Evolutionary conservation across 345 rosid species (phyloP).

Genomic region (Melaleuca quinquenervia): DNA sequence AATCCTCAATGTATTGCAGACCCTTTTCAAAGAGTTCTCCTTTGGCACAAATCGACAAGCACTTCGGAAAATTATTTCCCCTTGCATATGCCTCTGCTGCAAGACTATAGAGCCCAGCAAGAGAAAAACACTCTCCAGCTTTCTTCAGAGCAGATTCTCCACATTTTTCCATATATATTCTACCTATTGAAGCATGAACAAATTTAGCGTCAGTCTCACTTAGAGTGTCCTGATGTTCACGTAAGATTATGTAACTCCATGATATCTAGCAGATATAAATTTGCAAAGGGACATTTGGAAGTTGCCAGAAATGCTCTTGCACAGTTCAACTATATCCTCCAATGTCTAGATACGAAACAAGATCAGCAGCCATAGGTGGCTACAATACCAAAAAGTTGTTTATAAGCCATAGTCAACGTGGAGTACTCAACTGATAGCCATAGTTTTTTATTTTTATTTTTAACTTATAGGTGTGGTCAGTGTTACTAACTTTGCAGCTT

Average conservation of each 20-base stretch:
- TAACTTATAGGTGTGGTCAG: background rate
- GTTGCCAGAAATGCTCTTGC: background rate
- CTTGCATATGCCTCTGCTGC: conserved; percentile 32
- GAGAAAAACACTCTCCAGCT: conserved; percentile 40
- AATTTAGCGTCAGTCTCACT: background rate
- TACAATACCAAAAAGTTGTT: background rate
- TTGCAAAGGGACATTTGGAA: background rate
- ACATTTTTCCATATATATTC: conserved; percentile 24
- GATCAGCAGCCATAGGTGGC: background rate
- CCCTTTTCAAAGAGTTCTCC: conserved; percentile 34
- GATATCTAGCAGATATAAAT: background rate
- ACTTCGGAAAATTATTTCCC: conserved; percentile 18
- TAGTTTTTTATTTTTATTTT: background rate
- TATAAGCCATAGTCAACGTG: background rate
- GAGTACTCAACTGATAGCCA: background rate
- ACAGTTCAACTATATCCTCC: background rate
- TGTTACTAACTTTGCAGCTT: background rate
- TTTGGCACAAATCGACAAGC: conserved; percentile 16
- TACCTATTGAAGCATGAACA: conserved; percentile 10
- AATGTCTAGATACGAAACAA: background rate
- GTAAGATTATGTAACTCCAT: background rate
- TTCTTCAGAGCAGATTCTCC: conserved; percentile 16
- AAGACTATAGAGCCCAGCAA: conserved; percentile 9
- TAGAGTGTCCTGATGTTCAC: background rate
- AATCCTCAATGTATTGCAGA: conserved; percentile 16